Base-by-base conservation (phyloP, 192 early-diverging fungal species). In the Backusella luteola region DNA sequence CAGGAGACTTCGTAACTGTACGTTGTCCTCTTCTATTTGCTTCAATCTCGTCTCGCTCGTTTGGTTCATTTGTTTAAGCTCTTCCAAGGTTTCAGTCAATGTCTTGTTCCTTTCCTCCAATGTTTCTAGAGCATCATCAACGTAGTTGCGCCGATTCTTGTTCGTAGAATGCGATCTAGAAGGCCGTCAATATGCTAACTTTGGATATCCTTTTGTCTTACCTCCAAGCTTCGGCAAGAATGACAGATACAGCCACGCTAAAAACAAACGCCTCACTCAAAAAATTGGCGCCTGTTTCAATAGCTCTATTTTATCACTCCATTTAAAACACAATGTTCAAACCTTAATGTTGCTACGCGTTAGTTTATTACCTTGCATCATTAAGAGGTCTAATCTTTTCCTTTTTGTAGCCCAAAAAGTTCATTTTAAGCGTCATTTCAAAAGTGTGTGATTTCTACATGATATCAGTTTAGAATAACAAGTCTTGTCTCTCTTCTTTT, bases 401-500 rank as follows among this genome's bases (percentile, higher is more conserved):
- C 53, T 87, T 85, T 68, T 89, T 89, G 78, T 93, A 93, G 19
- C 92, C 91, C n/a, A 94, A 81, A 39, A 94, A 89, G 67, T 87
- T 87, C 92, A 94, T 93, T 79, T 93, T 93, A 77, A 92, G 86
- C 66, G 89, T 91, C 91, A 94, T 94, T 80, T 94, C 93, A n/a
- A 90, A 82, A n/a, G 89, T 84, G 67, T 93, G 92, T 2, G 91
- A 86, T 41, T 81, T 79, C 86, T 90, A 73, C 4, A 4, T 3
- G 4, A 14, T 44, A 17, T 17, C 4, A 44, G 4, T 44, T 44
- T 44, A 44, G 42, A 44, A 44, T 15, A 44, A 14, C 12, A 44
- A 17, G 4, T 8, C 42, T 5, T 17, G 4, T 15, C 1, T 4
- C 12, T 15, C 1, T 15, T 42, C 14, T 44, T 17, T 12, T 15